A percentile compares a stretch with the other conserved stretches of the same genome.
Conservation (phyloP, 2,329 filamentous ascomycete species). For the Monilinia fructicola region DNA sequence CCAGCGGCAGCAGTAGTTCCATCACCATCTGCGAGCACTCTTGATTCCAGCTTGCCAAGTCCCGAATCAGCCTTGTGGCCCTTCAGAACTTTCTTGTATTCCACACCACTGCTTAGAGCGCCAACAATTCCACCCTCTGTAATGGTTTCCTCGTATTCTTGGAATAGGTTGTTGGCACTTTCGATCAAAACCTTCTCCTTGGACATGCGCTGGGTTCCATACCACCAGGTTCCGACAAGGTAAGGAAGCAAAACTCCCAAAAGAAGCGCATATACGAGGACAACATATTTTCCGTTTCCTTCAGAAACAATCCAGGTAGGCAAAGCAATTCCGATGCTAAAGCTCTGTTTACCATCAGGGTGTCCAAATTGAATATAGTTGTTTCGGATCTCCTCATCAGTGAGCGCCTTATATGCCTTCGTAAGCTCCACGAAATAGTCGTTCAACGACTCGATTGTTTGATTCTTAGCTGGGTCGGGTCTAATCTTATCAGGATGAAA, state of each 20-base stretch:
- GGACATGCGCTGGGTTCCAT: conserved; percentile 88
- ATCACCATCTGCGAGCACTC: conserved; percentile 64
- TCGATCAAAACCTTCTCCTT: conserved; percentile 92
- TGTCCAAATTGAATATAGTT: conserved; percentile 96
- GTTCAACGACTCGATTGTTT: conserved; percentile 82
- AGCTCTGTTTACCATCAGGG: conserved; percentile 96
- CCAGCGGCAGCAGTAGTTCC: conserved; percentile 53
- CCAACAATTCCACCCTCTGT: conserved; percentile 76
- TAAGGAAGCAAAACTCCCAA: conserved; percentile 91
- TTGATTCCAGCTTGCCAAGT: conserved; percentile 79
- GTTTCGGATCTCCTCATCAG: conserved; percentile 94
- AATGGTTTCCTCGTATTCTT: conserved; percentile 83
- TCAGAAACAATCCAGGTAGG: conserved; percentile 91
- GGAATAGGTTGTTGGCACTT: conserved; percentile 92
- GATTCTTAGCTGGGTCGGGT: conserved; percentile 81
- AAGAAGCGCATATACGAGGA: conserved; percentile 83
- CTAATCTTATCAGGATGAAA: conserved; percentile 91
- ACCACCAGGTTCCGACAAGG: conserved; percentile 97
- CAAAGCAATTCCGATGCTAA: conserved; percentile 94
- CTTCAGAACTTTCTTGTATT: conserved; percentile 75
- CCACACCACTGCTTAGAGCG: conserved; percentile 80
- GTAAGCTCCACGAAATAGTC: conserved; percentile 90
- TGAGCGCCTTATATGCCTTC: conserved; percentile 97
- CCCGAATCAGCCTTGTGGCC: conserved; percentile 78
- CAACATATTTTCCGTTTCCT: conserved; percentile 91